phyloP scores from a whole-genome alignment of 2,329 filamentous ascomycete genomes.

The Fusarium subtropicale region DNA sequence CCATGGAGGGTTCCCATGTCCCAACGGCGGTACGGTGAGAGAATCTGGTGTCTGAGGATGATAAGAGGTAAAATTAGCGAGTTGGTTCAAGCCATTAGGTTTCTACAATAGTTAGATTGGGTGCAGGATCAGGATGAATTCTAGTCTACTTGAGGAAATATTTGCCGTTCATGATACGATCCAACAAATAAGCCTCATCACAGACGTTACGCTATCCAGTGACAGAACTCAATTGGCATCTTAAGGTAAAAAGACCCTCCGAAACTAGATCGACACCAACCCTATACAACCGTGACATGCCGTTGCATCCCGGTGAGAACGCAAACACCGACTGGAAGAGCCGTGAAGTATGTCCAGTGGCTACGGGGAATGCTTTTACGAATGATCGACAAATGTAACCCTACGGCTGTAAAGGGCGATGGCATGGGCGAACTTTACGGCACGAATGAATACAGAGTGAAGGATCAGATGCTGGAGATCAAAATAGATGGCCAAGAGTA shows the following conservation, averaged over 20 bases:
- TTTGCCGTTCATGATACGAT: neutral
- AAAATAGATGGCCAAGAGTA: neutral
- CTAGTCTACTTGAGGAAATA: neutral
- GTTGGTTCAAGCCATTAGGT: neutral
- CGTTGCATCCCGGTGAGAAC: neutral
- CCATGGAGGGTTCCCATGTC: neutral
- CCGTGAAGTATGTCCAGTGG: too few species aligned
- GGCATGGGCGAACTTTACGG: neutral
- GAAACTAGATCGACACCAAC: neutral
- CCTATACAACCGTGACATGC: neutral
- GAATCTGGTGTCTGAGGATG: neutral
- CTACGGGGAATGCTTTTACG: too few species aligned
- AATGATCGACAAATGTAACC: neutral
- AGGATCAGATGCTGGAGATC: neutral
- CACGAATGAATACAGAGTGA: neutral
- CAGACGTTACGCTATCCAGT: neutral
- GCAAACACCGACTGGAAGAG: rapidly evolving
- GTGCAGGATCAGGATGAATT: neutral
- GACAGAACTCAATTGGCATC: neutral
- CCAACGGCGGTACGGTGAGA: neutral
- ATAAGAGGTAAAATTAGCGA: neutral
- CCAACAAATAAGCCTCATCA: neutral
- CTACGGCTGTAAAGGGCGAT: too few species aligned
- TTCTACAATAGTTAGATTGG: rapidly evolving
- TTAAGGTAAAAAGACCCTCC: neutral